These are phyloP conservation scores for Penicillium paneum DNA, from an alignment of 2,329 filamentous ascomycete genomes.

Conservation along the genomic window DNA sequence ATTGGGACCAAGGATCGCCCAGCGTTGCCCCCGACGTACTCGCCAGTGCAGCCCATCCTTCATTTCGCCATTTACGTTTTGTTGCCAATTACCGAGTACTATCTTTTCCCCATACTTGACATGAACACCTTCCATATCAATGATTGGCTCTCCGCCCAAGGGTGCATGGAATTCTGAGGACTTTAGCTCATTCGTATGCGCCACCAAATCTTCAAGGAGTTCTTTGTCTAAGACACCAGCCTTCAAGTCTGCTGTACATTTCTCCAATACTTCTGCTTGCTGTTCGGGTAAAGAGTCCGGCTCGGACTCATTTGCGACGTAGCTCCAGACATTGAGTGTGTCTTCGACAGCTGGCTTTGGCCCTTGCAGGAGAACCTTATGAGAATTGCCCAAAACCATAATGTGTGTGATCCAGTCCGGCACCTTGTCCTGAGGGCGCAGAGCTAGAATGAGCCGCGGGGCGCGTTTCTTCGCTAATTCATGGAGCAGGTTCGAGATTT, in stretches of 20 bases:
- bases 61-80: conserved; percentile 51
- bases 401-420: conserved; percentile 90
- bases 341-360: conserved; percentile 60
- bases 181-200: not conserved
- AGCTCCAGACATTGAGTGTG: conserved; percentile 30
- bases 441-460: conserved; percentile 71
- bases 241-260: conserved; percentile 17
- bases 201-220: conserved; percentile 24
- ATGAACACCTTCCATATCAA: conserved; percentile 82
- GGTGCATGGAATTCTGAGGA: not conserved
- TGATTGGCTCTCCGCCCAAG: conserved; percentile 62
- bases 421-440: conserved; percentile 80
- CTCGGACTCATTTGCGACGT: conserved; percentile 7
- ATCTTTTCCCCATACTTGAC: conserved; percentile 76
- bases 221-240: conserved; percentile 24
- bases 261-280: conserved; percentile 7
- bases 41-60: conserved; percentile 74
- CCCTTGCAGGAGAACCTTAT: conserved; percentile 64
- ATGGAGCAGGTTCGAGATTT: conserved; percentile 68
- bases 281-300: conserved; percentile 1
- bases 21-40: conserved; percentile 77
- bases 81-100: conserved; percentile 77
- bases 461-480: conserved; percentile 62
- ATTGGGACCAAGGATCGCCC: conserved; percentile 91
- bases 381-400: conserved; percentile 66